Conservation (phyloP, 345 rosid genomes). For the Citrus unshiu region DNA sequence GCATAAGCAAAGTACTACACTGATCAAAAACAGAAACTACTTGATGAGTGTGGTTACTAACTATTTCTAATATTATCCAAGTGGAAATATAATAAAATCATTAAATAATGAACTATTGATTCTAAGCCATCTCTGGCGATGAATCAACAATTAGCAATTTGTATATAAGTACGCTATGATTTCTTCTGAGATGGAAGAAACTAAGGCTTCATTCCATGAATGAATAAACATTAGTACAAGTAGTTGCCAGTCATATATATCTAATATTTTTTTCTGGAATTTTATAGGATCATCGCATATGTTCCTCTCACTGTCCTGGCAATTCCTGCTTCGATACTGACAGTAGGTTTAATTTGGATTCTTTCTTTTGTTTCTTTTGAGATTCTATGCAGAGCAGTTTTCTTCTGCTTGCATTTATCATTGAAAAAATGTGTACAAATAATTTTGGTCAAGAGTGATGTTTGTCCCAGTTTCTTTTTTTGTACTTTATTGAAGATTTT, state of each 20-base stretch:
- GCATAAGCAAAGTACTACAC: not conserved
- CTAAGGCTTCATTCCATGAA: too few species aligned
- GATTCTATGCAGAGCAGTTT: not conserved
- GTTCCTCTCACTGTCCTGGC: conserved; percentile 49
- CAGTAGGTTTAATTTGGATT: conserved; percentile 28
- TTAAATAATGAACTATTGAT: too few species aligned
- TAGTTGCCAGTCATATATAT: not conserved
- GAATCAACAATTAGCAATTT: too few species aligned
- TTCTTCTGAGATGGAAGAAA: too few species aligned
- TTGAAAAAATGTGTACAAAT: not conserved
- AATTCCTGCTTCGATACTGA: conserved; percentile 56
- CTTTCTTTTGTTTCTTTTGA: not conserved
- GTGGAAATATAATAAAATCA: too few species aligned
- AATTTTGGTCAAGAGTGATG: not conserved
- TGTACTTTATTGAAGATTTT: not conserved
- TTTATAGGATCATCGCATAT: conserved; percentile 41
- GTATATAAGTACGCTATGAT: too few species aligned
- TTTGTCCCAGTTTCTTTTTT: not conserved
- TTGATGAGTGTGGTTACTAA: not conserved
- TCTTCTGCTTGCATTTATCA: not conserved
- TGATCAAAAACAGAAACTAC: too few species aligned
- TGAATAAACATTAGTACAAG: not conserved
- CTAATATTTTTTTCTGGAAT: not conserved
- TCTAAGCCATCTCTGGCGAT: too few species aligned
- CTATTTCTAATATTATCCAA: not conserved